Conservation (phyloP, 2,329 filamentous ascomycete genomes). For the Colletotrichum sp. region DNA sequence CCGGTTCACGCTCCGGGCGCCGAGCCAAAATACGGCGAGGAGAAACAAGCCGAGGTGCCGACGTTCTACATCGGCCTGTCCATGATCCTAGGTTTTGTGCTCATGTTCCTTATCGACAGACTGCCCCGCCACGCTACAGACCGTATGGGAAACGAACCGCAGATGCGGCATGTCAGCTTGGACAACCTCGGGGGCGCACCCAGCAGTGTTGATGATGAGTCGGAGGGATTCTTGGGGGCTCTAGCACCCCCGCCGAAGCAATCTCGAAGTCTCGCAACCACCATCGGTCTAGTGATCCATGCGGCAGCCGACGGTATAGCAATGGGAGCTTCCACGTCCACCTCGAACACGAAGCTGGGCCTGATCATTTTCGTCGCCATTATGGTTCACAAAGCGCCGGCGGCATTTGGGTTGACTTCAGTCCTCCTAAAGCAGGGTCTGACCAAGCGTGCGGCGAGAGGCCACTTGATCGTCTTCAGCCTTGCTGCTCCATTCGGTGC, state of each 20-base stretch:
- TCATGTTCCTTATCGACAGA: constrained; percentile 96
- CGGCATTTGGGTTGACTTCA: constrained; percentile 92
- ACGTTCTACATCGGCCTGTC: constrained; percentile 84
- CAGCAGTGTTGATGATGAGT: constrained; percentile 56
- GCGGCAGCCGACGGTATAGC: constrained; percentile 95
- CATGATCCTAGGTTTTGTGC: constrained; percentile 84
- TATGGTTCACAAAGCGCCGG: constrained; percentile 96
- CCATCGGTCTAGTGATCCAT: constrained; percentile 93
- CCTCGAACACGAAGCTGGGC: constrained; percentile 74
- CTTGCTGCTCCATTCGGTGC: constrained; percentile 88
- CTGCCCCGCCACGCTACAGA: constrained; percentile 76
- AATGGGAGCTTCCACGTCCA: constrained; percentile 85
- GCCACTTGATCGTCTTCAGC: constrained; percentile 89
- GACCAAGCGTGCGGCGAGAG: constrained; percentile 81
- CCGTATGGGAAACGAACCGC: constrained; percentile 65
- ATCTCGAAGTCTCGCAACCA: constrained; percentile 76
- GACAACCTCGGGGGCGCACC: constrained; percentile 71
- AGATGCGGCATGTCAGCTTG: constrained; percentile 85
- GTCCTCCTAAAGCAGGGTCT: constrained; percentile 89
- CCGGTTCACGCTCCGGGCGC: constrained; percentile 30
- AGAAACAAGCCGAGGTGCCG: constrained; percentile 53
- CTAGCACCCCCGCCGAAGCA: constrained; percentile 62
- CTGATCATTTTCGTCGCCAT: constrained; percentile 95
- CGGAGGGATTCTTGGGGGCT: constrained; percentile 63
- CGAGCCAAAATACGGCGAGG: constrained; percentile 34